phyloP scores from a whole-genome alignment of 208 protist species.

The Leishmania tarentolae region DNA sequence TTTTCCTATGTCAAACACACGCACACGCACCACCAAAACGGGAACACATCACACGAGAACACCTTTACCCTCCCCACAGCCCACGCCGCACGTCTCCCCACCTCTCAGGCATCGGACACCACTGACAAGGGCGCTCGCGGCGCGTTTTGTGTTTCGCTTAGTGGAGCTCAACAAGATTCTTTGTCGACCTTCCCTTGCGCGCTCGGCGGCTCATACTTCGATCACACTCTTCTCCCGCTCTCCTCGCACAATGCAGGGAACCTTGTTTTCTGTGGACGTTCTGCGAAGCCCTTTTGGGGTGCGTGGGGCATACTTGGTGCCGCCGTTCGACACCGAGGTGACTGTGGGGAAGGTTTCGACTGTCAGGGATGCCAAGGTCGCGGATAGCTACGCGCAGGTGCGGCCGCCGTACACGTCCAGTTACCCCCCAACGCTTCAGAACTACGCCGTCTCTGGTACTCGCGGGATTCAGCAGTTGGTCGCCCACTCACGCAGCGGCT shows the following conservation, averaged over 20 bases:
- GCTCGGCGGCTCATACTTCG: not conserved
- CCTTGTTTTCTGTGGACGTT: conserved; percentile 36
- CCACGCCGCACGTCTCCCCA: not conserved
- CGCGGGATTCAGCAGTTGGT: conserved; percentile 31
- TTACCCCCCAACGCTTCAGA: not conserved
- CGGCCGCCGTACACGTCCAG: not conserved
- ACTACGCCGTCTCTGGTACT: conserved; percentile 20
- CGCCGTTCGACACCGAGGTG: conserved; percentile 2
- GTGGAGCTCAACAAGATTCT: not conserved
- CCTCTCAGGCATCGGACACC: not conserved
- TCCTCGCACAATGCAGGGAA: not conserved
- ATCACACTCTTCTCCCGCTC: not conserved
- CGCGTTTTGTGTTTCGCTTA: not conserved
- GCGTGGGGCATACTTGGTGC: conserved; percentile 54
- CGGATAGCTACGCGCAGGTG: conserved; percentile 19
- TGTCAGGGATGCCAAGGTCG: not conserved
- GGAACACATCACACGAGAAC: not conserved
- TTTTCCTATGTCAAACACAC: not conserved
- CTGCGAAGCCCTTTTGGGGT: conserved; percentile 70
- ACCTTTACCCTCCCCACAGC: not conserved
- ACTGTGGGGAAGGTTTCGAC: not conserved
- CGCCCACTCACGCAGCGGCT: conserved; percentile 14
- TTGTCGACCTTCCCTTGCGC: not conserved
- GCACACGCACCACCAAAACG: not conserved
- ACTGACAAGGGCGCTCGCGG: not conserved